phyloP scores from a whole-genome alignment of 129 eudicot genomes.

The Centella asiatica region DNA sequence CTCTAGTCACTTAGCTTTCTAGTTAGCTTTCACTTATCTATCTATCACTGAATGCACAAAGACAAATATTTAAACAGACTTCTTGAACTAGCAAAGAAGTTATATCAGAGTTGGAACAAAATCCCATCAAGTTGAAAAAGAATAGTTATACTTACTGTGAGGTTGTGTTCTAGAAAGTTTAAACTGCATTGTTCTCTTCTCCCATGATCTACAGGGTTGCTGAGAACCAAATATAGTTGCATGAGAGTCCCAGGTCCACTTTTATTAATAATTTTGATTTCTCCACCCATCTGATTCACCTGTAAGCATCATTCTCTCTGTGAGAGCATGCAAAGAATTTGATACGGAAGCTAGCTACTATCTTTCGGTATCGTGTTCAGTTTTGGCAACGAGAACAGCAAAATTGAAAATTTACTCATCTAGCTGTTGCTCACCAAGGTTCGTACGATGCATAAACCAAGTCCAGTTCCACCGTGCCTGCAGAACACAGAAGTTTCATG shows the following conservation, averaged over 20 bases:
- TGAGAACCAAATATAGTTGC: slow-evolving; percentile 60
- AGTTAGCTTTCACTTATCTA: no score
- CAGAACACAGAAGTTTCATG: slow-evolving; percentile 15
- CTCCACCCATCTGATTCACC: slow-evolving; percentile 98
- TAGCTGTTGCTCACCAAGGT: slow-evolving; percentile 72
- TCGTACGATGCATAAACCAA: slow-evolving; percentile 93
- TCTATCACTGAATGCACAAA: no score
- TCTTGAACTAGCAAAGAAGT: background rate
- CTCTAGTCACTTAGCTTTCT: no score
- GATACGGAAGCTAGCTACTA: background rate
- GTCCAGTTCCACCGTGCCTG: slow-evolving; percentile 99
- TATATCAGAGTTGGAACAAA: background rate
- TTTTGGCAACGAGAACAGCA: no score
- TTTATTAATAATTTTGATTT: slow-evolving; percentile 79
- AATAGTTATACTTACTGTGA: slow-evolving; percentile 43
- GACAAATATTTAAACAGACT: background rate
- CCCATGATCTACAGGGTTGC: slow-evolving; percentile 37
- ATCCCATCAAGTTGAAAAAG: background rate
- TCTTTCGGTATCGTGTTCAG: no score
- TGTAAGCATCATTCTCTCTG: slow-evolving; percentile 21
- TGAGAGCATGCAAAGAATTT: background rate
- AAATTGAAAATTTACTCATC: no score
- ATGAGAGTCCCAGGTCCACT: slow-evolving; percentile 84
- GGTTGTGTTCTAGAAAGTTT: slow-evolving; percentile 36
- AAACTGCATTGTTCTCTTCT: slow-evolving; percentile 32